Evolutionary conservation across 2,329 filamentous ascomycete genomes (phyloP).

Genomic region (Nemania serpens): DNA sequence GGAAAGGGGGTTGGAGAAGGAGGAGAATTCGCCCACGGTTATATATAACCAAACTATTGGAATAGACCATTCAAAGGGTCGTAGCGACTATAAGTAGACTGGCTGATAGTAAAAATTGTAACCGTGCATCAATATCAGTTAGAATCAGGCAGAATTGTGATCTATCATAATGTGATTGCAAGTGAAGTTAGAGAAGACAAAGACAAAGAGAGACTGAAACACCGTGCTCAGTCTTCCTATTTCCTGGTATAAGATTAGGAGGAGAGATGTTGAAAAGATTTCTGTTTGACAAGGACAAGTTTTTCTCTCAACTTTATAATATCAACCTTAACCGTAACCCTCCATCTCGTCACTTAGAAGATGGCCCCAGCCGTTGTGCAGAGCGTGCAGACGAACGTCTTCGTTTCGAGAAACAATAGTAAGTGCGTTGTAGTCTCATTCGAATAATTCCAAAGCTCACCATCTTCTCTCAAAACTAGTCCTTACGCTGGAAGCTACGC

Average conservation of each 20-base stretch:
- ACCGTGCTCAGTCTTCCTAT: not conserved
- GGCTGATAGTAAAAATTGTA: no score
- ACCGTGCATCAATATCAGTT: no score
- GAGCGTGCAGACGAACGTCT: not conserved
- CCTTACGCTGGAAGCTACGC: not conserved
- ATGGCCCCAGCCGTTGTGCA: not conserved
- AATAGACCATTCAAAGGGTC: no score
- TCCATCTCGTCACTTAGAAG: not conserved
- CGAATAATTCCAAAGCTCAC: not conserved
- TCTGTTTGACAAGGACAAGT: not conserved
- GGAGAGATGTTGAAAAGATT: not conserved
- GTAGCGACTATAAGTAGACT: no score
- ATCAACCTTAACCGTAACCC: not conserved
- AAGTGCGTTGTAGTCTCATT: not conserved
- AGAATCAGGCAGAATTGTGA: not conserved
- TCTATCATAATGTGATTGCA: not conserved
- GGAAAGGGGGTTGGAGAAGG: no score
- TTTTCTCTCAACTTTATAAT: not conserved
- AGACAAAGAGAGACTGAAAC: slow-evolving; percentile 12
- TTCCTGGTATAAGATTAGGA: not conserved
- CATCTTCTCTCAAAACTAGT: not conserved
- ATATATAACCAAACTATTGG: no score
- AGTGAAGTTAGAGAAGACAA: not conserved
- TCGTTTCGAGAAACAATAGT: not conserved
- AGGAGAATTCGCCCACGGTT: no score